Evolutionary conservation across 2,329 filamentous ascomycete species (phyloP).

Genomic region (Didymella pinodella): DNA sequence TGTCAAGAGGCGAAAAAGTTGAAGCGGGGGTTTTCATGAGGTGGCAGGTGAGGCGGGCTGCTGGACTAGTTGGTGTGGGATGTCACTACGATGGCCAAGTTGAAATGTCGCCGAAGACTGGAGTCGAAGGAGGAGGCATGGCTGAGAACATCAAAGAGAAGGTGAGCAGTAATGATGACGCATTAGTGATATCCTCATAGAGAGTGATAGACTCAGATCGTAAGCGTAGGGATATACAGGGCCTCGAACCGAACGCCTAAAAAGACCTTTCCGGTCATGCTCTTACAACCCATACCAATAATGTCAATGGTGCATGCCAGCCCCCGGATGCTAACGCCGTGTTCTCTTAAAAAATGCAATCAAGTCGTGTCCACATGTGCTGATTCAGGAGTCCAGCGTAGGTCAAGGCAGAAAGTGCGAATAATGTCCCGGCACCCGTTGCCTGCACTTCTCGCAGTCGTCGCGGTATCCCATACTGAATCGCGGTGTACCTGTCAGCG

Average conservation of each 20-base stretch:
- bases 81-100: neutral
- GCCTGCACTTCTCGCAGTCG: conserved; percentile 59
- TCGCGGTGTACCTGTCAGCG: conserved; percentile 47
- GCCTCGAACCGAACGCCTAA: conserved; percentile 12
- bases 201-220: neutral
- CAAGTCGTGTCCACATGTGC: neutral
- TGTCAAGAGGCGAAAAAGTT: neutral
- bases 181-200: neutral
- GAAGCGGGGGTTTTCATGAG: neutral
- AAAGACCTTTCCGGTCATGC: conserved; percentile 56
- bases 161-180: neutral
- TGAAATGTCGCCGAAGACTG: neutral
- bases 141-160: neutral
- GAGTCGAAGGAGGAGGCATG: neutral
- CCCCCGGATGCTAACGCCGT: neutral
- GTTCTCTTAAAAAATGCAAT: neutral
- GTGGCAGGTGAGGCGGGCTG: neutral
- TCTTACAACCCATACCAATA: neutral
- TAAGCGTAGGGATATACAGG: neutral
- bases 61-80: neutral
- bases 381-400: neutral
- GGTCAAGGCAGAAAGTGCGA: conserved; percentile 54
- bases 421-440: conserved; percentile 59
- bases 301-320: neutral
- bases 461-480: conserved; percentile 59